Conservation (phyloP, 495 filamentous ascomycete genomes). For the Aspergillus kassunensis region DNA sequence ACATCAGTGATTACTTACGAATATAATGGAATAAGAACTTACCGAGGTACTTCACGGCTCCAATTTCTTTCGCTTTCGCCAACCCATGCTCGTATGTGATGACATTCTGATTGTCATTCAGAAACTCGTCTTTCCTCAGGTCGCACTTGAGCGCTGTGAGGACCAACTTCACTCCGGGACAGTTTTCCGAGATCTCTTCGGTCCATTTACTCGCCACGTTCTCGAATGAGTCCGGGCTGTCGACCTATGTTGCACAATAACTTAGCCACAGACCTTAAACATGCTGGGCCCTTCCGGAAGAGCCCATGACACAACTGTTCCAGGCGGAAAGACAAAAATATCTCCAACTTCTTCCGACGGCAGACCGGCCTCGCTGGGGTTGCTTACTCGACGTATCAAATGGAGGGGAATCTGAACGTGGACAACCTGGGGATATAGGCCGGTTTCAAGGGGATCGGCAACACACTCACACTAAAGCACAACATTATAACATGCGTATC, state of each 20-base stretch:
- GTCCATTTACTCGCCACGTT: conserved; percentile 99
- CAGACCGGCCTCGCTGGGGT: conserved; percentile 54
- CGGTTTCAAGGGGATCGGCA: conserved; percentile 3
- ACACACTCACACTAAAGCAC: conserved; percentile 71
- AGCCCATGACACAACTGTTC: conserved; percentile 90
- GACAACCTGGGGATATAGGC: conserved; percentile 62
- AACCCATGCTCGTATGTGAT: conserved; percentile 92
- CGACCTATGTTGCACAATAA: conserved; percentile 51
- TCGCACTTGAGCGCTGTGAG: conserved; percentile 98
- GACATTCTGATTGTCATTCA: conserved; percentile 58
- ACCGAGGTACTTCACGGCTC: conserved; percentile 85
- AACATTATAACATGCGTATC: conserved; percentile 98
- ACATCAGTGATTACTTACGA: not conserved
- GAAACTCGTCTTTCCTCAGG: conserved; percentile 67
- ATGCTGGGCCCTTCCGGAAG: conserved; percentile 70
- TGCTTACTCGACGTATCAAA: conserved; percentile 46
- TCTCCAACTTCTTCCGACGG: conserved; percentile 68
- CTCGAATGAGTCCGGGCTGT: conserved; percentile 92
- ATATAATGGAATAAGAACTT: too few relatives aligned
- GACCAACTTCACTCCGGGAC: conserved; percentile 87
- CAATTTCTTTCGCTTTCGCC: conserved; percentile 85
- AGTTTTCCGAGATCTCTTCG: conserved; percentile 95
- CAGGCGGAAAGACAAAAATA: conserved; percentile 95
- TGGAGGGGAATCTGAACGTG: conserved; percentile 57
- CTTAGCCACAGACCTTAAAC: too few relatives aligned